Evolutionary conservation across 1,284 basidiomycete species (phyloP), one percentile per base, ranked within the genome.

Genomic region (Sphagnurus paluster): DNA sequence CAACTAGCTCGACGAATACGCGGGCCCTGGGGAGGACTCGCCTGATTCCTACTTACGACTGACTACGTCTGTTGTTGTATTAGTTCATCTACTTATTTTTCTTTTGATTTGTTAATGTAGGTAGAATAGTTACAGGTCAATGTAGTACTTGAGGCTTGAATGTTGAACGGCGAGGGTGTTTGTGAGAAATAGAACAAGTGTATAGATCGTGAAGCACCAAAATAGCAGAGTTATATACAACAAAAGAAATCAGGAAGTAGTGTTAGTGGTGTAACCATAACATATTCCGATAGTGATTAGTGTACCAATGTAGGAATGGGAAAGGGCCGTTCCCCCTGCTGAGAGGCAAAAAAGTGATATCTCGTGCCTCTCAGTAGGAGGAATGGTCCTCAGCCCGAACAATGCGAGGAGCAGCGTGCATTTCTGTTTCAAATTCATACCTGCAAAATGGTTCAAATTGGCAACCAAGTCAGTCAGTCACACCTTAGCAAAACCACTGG

Each of bases 1-100:
- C 93, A 97, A 56, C 85, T 99, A 35, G 96, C 96, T 20, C 80
- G 96, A 46, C 82, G 96, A 55, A 92, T 99, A 73, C 83, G 96
- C 48, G 96, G 96, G 2, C 80, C 82, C 35, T 90, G 87, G 84
- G 81, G 79, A 44, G 76, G 77, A 33, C 66, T 80, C 44, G 71
- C 71, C 54, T 67, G 52, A 60, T 50, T 20, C 14, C 13, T 23
- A 16, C 37, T 42, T 50, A 45, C 24, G 30, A 14, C 46, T 52
- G 42, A 39, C 49, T 49, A n/a, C n/a, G n/a, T n/a, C 42, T 47
- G 33, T 49, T 40, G 16, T 49, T 54, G 53, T 59, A 57, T 56
- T 50, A 51, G 39, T 44, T 42, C 53, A 51, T 52, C 54, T 47
- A 47, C 38, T 55, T 48, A 48, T 39, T 37, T n/a, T 16, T 14